Percentiles rank a stretch among this genome's conserved stretches.
These are phyloP conservation scores for Tetrahymena elliotti DNA, from an alignment of 73 alveolate genomes.

Conservation along the genomic window DNA sequence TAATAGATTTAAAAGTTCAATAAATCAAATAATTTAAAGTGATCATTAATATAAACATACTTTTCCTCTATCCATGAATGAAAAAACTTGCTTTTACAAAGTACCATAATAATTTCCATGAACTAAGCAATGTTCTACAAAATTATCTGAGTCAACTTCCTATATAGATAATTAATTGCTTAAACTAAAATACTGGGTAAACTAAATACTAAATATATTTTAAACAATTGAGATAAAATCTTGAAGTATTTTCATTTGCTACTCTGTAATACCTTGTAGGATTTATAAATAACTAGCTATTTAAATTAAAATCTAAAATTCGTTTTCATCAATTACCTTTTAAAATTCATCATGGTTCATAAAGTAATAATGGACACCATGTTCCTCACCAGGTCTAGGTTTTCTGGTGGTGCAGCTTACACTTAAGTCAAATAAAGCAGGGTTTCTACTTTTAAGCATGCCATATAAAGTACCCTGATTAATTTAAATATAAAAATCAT, in stretches of 20 bases:
- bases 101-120: background rate
- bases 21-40: background rate
- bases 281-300: background rate
- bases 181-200: too few species aligned
- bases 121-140: background rate
- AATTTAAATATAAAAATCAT: too few species aligned
- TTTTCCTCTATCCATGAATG: background rate
- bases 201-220: too few species aligned
- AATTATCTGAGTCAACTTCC: background rate
- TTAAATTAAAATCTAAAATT: background rate
- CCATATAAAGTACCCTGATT: background rate
- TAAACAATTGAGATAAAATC: too few species aligned
- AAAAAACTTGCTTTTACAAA: background rate
- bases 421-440: background rate
- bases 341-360: background rate
- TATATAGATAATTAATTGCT: background rate
- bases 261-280: too few species aligned
- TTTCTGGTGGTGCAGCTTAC: background rate
- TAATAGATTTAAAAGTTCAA: background rate
- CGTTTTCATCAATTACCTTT: background rate
- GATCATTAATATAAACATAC: background rate
- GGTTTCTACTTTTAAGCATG: background rate
- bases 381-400: background rate
- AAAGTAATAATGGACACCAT: background rate
- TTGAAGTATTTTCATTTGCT: too few species aligned